Evolutionary conservation across 169 alveolate genomes (phyloP), one percentile per base, ranked within the genome.

Genomic region (Plasmodium malariae): DNA sequence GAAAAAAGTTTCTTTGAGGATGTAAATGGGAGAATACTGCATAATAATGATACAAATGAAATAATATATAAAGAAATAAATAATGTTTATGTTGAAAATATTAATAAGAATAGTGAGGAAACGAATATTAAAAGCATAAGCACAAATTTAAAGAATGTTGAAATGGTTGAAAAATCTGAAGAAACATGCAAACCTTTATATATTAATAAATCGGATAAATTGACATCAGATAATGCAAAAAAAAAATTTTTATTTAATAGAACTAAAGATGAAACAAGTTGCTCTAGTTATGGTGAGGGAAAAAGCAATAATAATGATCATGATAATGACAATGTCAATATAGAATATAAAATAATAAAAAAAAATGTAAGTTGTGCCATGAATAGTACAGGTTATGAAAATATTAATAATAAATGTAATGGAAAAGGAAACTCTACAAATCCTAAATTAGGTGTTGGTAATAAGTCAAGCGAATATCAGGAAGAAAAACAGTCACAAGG

Each of bases 151-250:
- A 32, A 1, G 34, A 32, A 68, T 36, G 43, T 11, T 28, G 57
- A 68, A 36, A 49, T 45, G 30, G 14, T 11, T 68, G 37, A 68
- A 68, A n/a, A 24, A 21, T 5, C 12, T 55, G 65, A 21, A 11
- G 12, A n/a, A 19, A 19, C 12, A 55, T 17, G 19, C 4, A 55
- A 0, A 3, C 17, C 9, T 55, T 48, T 30, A 71, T 65, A 71
- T 71, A 48, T 71, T 48, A 55, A 71, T 34, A 65, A 26, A 26
- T 24, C 6, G 43, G 69, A 71, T 34, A 71, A 71, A 49, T 45
- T 24, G 51, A 28, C 26, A 28, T 24, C 0, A 45, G 32, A 3
- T 48, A 49, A 57, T 49, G 14, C 43, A 71, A 51, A 71, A 67
- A 32, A 32, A 71, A 48, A 49, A 36, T 28, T 49, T 11, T 36